These are phyloP conservation scores for Xylariales sp. DNA, from an alignment of 2,329 filamentous ascomycete genomes.

Conservation along the genomic window DNA sequence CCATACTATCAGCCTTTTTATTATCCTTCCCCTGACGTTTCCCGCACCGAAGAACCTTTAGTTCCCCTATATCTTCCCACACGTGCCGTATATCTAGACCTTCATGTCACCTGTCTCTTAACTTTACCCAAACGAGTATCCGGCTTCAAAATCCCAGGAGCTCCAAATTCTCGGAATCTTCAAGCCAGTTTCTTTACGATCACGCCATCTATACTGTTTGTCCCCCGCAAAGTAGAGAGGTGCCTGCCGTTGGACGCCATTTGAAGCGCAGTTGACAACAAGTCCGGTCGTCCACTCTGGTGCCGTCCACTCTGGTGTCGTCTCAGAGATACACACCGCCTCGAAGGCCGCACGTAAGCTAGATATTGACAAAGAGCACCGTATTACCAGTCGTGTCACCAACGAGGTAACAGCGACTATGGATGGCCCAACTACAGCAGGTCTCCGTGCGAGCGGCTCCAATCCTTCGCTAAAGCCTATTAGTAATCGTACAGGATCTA, in stretches of 20 bases:
- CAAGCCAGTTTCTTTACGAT: neutral
- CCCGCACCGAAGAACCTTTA: slow-evolving; percentile 19
- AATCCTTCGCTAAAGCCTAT: slow-evolving; percentile 41
- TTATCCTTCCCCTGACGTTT: slow-evolving; percentile 3
- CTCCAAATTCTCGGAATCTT: neutral
- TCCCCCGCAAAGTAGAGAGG: neutral
- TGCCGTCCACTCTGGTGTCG: neutral
- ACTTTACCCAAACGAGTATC: neutral
- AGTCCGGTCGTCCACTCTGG: neutral
- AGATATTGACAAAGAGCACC: neutral
- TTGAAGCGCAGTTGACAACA: neutral
- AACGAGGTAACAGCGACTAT: slow-evolving; percentile 24
- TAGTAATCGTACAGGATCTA: slow-evolving; percentile 42
- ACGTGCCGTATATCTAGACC: neutral
- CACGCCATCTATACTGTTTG: neutral
- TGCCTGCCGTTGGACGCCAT: neutral
- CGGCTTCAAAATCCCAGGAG: neutral
- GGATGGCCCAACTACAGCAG: slow-evolving; percentile 32
- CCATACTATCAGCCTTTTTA: slow-evolving; percentile 1
- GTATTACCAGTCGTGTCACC: neutral
- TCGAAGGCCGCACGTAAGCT: neutral
- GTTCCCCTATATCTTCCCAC: slow-evolving; percentile 22
- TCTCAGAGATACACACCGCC: neutral
- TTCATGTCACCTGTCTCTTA: neutral
- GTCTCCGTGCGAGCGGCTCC: slow-evolving; percentile 39